Evolutionary conservation across 148 eudicot genomes (phyloP), one percentile per base, ranked within the genome.

Genomic region (Rhododendron vialii): DNA sequence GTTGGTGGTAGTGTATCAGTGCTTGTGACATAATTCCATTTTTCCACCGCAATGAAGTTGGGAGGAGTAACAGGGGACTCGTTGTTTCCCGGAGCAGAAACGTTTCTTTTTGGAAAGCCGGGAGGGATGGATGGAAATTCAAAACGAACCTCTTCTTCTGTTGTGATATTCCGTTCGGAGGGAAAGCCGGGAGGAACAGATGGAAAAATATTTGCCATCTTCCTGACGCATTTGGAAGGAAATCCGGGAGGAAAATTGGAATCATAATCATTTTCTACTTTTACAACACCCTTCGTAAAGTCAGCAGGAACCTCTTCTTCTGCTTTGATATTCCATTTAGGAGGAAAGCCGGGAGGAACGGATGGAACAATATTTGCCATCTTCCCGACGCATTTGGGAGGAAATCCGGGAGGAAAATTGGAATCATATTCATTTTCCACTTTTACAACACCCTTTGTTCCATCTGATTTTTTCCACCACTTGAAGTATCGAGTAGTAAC

Each of bases 381-480:
- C 14, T 69, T 26, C 17, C 38, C 17, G 15, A 26, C 11, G 17
- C 3, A 11, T 28, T 71, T 71, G 76, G 76, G 5, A 71, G 2
- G 76, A 71, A 26, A 35, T 13, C 24, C n/a, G 0, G 22, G 43
- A 74, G 43, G 43, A 35, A 17, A 18, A 33, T 18, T 15, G 45
- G 78, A 3, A 33, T 35, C 4, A 28, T 69, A n/a, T 11, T 26
- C 15, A 20, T 12, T 69, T 28, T 30, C 26, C 30, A 50, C 51
- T 2, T 36, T 61, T 4, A 36, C 36, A 24, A 78, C 48, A 28
- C 30, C 83, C 43, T 51, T 48, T 15, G 28, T 86, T 15, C 8
- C 10, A 30, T 22, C 18, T 9, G 11, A 47, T 11, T 13, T 48
- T 30, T 81, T 85, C 86, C 86, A 84, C 86, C 86, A 87, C 33